Conservation (phyloP, 805 yeast species). For the Wickerhamomyces hampshirensis region DNA sequence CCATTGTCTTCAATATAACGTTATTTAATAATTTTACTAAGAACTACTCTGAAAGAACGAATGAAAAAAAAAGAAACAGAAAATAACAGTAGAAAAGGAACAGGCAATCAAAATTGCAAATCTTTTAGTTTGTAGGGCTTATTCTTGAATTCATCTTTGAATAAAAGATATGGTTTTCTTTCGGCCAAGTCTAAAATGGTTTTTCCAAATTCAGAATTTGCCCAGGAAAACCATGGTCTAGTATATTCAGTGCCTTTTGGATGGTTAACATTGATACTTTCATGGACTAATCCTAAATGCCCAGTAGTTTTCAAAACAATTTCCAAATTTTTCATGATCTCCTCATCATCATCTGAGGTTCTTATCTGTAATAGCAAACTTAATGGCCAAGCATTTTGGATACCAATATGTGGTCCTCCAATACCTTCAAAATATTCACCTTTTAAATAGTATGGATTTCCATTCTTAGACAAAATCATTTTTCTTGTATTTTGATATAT, state of each 20-base stretch:
- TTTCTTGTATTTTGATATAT: conserved; percentile 74
- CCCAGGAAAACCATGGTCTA: conserved; percentile 93
- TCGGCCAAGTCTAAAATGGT: conserved; percentile 73
- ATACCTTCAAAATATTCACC: conserved; percentile 69
- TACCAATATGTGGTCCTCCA: conserved; percentile 90
- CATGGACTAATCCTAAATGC: conserved; percentile 80
- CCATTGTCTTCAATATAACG: no score
- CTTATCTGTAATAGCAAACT: conserved; percentile 69
- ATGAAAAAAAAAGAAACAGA: no score
- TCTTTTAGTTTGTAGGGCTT: conserved; percentile 9
- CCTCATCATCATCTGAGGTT: conserved; percentile 68
- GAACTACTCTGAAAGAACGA: no score
- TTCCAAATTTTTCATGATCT: conserved; percentile 47
- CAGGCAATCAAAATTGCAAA: no score
- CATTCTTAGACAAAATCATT: conserved; percentile 62
- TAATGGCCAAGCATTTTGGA: conserved; percentile 88
- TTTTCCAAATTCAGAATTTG: conserved; percentile 86
- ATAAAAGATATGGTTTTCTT: conserved; percentile 68
- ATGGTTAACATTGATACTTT: conserved; percentile 63
- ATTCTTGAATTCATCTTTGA: conserved; percentile 35
- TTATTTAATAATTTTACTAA: no score
- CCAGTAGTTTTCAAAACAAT: conserved; percentile 58
- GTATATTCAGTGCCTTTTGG: conserved; percentile 49
- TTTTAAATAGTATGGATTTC: conserved; percentile 72
- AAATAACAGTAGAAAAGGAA: no score